Evolutionary conservation across 2,329 filamentous ascomycete species (phyloP).

Genomic region (Colletotrichum gloeosporioides): DNA sequence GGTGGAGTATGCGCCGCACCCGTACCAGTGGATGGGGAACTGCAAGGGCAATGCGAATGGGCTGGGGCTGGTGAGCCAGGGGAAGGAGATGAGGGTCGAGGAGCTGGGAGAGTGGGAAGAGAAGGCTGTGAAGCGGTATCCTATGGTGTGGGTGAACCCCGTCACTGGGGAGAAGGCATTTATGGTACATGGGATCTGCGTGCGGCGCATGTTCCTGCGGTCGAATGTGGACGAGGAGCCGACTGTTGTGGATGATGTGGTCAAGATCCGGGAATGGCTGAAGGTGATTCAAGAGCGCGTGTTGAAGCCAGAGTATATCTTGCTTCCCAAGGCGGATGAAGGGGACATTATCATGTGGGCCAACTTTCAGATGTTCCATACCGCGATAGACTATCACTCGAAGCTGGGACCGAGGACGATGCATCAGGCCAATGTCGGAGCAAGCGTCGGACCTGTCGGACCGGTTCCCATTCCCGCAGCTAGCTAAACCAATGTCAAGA

Average conservation of each 20-base stretch:
- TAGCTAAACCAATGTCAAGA: background rate
- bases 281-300: background rate
- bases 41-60: background rate
- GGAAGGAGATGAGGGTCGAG: background rate
- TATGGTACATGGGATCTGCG: background rate
- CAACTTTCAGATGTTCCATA: background rate
- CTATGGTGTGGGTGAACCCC: background rate
- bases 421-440: background rate
- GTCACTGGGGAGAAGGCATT: background rate
- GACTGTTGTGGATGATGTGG: background rate
- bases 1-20: background rate
- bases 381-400: background rate
- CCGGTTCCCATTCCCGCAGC: background rate
- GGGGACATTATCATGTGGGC: background rate
- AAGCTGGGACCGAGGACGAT: background rate
- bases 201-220: background rate
- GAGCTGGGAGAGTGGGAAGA: background rate
- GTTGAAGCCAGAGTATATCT: background rate
- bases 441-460: background rate
- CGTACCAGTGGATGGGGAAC: background rate
- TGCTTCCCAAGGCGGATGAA: background rate
- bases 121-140: background rate
- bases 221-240: background rate
- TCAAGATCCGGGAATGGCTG: background rate
- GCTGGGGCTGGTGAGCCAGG: background rate